phyloP scores from a whole-genome alignment of 176 grass and related monocot genomes.

The Coix lacrymajobi region DNA sequence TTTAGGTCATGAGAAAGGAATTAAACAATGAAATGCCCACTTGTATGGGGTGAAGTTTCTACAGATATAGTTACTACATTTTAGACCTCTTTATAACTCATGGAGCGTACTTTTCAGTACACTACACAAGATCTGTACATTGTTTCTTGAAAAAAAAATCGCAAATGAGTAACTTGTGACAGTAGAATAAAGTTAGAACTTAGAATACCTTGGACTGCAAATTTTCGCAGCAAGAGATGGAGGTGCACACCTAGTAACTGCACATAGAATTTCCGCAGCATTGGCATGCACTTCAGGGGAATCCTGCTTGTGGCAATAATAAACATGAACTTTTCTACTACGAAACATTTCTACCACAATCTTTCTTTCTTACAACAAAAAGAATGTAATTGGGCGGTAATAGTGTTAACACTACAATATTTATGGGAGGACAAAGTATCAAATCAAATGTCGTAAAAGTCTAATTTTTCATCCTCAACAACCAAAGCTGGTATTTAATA shows the following conservation, averaged over 20 bases:
- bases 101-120: neutral
- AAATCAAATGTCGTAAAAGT: neutral
- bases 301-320: conserved; percentile 49
- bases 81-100: neutral
- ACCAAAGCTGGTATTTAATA: neutral
- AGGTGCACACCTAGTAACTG: conserved; percentile 90
- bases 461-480: neutral
- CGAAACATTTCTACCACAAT: neutral
- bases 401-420: neutral
- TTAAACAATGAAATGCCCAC: neutral
- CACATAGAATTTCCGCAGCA: conserved; percentile 91
- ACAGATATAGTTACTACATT: neutral
- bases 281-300: conserved; percentile 98
- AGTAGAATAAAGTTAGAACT: neutral
- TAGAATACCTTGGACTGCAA: conserved; percentile 79
- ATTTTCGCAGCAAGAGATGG: conserved; percentile 84
- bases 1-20: neutral
- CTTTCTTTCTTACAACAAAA: neutral
- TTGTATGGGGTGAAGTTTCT: neutral
- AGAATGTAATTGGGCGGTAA: neutral
- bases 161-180: neutral
- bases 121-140: conserved; percentile 1
- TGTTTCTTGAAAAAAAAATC: neutral
- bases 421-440: neutral
- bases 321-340: conserved; percentile 24